Evolutionary conservation across 441 rosid species (phyloP), one percentile per base, ranked within the genome.

Genomic region (Flueggea neowawraea): DNA sequence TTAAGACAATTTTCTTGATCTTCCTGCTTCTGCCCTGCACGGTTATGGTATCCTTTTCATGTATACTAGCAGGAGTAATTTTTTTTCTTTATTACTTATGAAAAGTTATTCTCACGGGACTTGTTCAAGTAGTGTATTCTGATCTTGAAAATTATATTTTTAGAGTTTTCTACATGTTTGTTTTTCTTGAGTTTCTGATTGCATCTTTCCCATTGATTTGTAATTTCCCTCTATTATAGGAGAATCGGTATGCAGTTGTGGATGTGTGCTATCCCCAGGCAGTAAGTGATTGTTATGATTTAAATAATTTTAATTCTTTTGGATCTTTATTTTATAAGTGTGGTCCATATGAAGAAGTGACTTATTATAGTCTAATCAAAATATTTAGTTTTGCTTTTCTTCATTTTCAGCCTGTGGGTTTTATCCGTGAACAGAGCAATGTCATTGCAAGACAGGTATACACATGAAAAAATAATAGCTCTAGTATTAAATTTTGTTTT

Each of bases 211-310:
- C 47, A 9, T 52, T 61, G 47, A 67, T 69, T 57, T 41, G 41
- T 8, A 32, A 32, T 62, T 36, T 54, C 9, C 52, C 64, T 54
- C 44, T 14, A 48, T 64, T 84, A 75, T 83, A 93, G 95, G 98
- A 94, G 79, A 94, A 87, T 60, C 95, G 95, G 32, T 90, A 94
- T 76, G 82, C 80, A 32, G 64, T 90, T n/a, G 88, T 90, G 32
- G 98, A 94, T 75, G 97, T 89, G 50, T 89, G 93, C 80, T 87
- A 83, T 69, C 97, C 97, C 36, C 75, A 84, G 59, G 63, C 93
- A 22, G 97, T 93, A 63, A 86, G 95, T 82, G 54, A 36, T 61
- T 6, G 48, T 32, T 59, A 49, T 47, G 1, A 43, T 53, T 61
- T 33, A 43, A 10, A 55, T 61, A 54, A 13, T 66, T 14, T 57